Evolutionary conservation across 2,329 filamentous ascomycete genomes (phyloP), one percentile per base, ranked within the genome.

Genomic region (Torrubiellomyces zombiae): DNA sequence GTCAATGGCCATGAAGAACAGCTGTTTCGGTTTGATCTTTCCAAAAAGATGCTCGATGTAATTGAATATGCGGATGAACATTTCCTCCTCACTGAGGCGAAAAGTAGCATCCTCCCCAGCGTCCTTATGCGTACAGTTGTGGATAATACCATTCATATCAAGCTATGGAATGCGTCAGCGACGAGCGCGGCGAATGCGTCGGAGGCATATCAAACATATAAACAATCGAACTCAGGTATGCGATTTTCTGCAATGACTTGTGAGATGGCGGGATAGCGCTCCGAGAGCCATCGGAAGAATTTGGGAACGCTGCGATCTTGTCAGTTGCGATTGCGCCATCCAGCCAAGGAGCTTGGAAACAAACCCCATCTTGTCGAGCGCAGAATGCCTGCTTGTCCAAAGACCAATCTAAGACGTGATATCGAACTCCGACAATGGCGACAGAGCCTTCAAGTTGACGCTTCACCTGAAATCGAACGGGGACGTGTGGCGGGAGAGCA

Each of bases 31-130:
- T 53, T 95, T 95, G 48, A 98, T 98, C 55, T 94, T 98, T 40
- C 86, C 85, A 51, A 92, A 98, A 26, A 98, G 56, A 57, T 98
- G 89, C 53, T 98, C 89, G 38, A 98, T 98, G 51, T 98, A 98
- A 56, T 95, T 95, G 69, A 98, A 98, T 43, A 98, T 98, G 30
- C 83, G 79, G 39, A 98, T 94, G 48, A 98, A 98, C 89, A 98
- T 98, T 53, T 94, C 81, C 50, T 98, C 86, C 51, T 98, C 91
- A 29, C 77, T 86, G 55, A 95, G 75, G 28, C 89, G 82, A 44
- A 91, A 91, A 2, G 81, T 82, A 4, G 83, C 73, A 47, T 86
- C 85, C 45, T 91, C 85, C 27, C 54, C 55, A 14, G 81, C 76
- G 55, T 98, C 86, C 45, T 89, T 93, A 57, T 98, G 89, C 28